phyloP scores from a whole-genome alignment of 2,329 filamentous ascomycete genomes.

The Apiospora phragmitis region DNA sequence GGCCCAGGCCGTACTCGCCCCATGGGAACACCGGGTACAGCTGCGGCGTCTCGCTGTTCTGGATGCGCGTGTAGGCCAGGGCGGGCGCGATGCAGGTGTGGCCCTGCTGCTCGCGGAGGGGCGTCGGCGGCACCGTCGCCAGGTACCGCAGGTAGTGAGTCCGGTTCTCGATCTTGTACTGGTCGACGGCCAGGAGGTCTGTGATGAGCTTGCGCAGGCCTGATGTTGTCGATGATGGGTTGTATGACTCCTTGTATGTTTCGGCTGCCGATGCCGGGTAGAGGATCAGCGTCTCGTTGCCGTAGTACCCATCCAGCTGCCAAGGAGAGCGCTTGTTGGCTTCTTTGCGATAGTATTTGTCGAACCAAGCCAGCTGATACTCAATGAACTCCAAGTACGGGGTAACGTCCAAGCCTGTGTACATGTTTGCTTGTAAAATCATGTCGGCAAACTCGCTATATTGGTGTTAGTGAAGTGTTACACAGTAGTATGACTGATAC shows the following conservation, averaged over 20 bases:
- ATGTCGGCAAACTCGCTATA: constrained; percentile 8
- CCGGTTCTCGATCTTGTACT: neutral
- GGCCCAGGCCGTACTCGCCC: constrained; percentile 11
- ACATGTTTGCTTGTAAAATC: constrained; percentile 8
- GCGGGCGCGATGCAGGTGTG: constrained; percentile 4
- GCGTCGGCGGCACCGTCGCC: neutral
- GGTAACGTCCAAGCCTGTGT: neutral
- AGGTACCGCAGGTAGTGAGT: constrained; percentile 1
- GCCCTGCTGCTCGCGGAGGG: constrained; percentile 5
- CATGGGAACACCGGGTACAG: constrained; percentile 8
- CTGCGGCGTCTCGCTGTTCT: constrained; percentile 10
- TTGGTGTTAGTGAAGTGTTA: neutral
- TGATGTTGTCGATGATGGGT: neutral
- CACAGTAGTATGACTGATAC: neutral
- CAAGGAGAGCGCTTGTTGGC: neutral
- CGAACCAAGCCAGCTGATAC: constrained; percentile 11
- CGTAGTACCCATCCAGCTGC: neutral
- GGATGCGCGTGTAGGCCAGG: constrained; percentile 7
- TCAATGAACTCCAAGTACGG: constrained; percentile 12
- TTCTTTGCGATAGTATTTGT: constrained; percentile 10
- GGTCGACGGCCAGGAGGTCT: constrained; percentile 4
- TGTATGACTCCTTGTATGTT: constrained; percentile 11
- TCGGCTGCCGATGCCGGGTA: constrained; percentile 10
- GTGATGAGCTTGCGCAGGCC: constrained; percentile 3
- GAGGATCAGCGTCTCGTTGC: constrained; percentile 4